A percentile compares a stretch with the other conserved stretches of the same genome.
These are phyloP conservation scores for Penicillium crystallinum DNA, from an alignment of 495 filamentous ascomycete genomes.

Conservation along the genomic window DNA sequence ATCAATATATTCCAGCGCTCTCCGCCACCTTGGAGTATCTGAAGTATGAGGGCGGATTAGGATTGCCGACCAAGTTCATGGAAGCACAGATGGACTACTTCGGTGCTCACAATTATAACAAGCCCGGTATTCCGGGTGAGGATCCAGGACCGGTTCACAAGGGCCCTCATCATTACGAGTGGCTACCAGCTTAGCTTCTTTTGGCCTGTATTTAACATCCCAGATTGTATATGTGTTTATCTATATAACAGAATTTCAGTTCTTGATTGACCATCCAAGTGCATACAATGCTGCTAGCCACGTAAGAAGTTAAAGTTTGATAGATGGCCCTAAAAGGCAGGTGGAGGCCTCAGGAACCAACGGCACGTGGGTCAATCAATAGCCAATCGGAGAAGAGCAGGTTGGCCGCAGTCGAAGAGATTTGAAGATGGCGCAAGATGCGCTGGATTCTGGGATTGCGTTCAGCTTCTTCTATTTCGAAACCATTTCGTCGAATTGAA, in stretches of 20 bases:
- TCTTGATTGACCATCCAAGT: not conserved
- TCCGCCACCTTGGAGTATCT: slow-evolving; percentile 64
- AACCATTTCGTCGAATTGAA: slow-evolving; percentile 33
- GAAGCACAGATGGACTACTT: slow-evolving; percentile 76
- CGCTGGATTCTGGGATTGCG: slow-evolving; percentile 16
- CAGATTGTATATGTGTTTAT: not conserved
- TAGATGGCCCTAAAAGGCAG: slow-evolving; percentile 4
- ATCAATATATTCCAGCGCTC: slow-evolving; percentile 60
- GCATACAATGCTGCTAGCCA: too few species aligned
- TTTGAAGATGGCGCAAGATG: slow-evolving; percentile 14
- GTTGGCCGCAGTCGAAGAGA: slow-evolving; percentile 8
- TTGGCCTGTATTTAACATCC: not conserved
- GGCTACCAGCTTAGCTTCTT: slow-evolving; percentile 25
- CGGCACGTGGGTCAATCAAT: slow-evolving; percentile 10
- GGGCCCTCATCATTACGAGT: slow-evolving; percentile 42
- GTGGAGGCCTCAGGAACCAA: slow-evolving; percentile 12
- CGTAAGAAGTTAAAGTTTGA: not conserved
- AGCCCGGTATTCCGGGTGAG: slow-evolving; percentile 35
- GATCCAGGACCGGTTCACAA: slow-evolving; percentile 38
- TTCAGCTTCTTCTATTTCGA: slow-evolving; percentile 24
- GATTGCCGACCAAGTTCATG: slow-evolving; percentile 64
- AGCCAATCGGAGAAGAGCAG: slow-evolving; percentile 18
- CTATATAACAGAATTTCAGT: not conserved
- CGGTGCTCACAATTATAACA: slow-evolving; percentile 64
- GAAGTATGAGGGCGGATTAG: slow-evolving; percentile 56